phyloP scores from a whole-genome alignment of 2,329 filamentous ascomycete species.

The Epichloe brachyelytri region DNA sequence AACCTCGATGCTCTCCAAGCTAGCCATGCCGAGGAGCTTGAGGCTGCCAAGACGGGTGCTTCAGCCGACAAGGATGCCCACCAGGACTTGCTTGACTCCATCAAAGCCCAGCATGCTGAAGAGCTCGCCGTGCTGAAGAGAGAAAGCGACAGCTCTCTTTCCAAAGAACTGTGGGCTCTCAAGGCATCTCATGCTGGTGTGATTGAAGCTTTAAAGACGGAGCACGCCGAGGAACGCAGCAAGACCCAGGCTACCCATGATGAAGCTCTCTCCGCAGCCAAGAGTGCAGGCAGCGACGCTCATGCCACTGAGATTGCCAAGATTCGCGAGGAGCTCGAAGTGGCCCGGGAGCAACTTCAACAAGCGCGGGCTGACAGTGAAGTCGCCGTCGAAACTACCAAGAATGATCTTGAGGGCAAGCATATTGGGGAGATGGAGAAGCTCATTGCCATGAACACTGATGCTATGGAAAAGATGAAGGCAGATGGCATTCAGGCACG shows the following conservation, averaged over 20 bases:
- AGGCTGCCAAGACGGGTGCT: constrained; percentile 39
- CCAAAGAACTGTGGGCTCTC: constrained; percentile 28
- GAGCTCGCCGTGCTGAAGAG: constrained; percentile 31
- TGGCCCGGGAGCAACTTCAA: constrained; percentile 31
- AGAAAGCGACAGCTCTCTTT: constrained; percentile 27
- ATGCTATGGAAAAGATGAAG: constrained; percentile 29
- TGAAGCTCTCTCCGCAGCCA: constrained; percentile 17
- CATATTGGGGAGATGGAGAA: constrained; percentile 36
- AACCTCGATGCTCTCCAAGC: constrained; percentile 41
- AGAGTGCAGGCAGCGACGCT: constrained; percentile 16
- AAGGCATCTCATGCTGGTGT: constrained; percentile 30
- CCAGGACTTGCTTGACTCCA: constrained; percentile 36
- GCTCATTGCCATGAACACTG: constrained; percentile 28
- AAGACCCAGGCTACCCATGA: constrained; percentile 17
- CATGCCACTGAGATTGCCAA: constrained; percentile 20
- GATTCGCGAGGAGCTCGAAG: constrained; percentile 20
- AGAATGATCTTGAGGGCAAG: constrained; percentile 31
- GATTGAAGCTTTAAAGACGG: constrained; percentile 29
- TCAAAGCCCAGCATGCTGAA: constrained; percentile 41
- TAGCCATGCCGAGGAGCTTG: constrained; percentile 45
- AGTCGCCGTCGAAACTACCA: constrained; percentile 31
- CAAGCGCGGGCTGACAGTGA: constrained; percentile 29
- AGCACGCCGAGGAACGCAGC: constrained; percentile 26
- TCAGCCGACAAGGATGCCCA: constrained; percentile 36
- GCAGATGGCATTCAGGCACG: constrained; percentile 23